phyloP scores from a whole-genome alignment of 768 basidiomycete species.

The Leccinum broughii region DNA sequence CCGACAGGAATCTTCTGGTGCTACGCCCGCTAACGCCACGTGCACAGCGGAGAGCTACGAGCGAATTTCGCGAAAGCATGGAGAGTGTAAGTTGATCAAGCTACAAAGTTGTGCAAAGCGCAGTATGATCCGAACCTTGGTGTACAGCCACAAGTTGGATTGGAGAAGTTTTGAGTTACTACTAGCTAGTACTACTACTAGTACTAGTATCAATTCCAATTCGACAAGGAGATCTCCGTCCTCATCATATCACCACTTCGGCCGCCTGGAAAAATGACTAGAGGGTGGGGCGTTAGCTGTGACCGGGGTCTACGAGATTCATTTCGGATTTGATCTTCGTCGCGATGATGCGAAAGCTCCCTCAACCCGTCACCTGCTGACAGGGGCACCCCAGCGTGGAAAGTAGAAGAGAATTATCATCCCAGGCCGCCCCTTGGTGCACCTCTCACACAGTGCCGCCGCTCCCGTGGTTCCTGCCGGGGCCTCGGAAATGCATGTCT shows the following conservation, averaged over 20 bases:
- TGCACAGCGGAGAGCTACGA: slow-evolving; percentile 12
- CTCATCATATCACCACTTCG: neutral
- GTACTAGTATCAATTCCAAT: neutral
- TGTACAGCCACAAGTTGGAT: slow-evolving; percentile 24
- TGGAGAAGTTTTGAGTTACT: slow-evolving; percentile 1
- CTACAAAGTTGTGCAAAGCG: neutral
- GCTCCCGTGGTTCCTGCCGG: slow-evolving; percentile 10
- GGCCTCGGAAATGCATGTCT: slow-evolving; percentile 24
- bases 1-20: slow-evolving; percentile 48
- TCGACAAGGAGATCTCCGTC: neutral
- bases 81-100: neutral
- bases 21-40: slow-evolving; percentile 21
- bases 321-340: slow-evolving; percentile 28
- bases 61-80: slow-evolving; percentile 28
- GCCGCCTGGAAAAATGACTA: neutral
- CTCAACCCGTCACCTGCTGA: slow-evolving; percentile 17
- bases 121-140: slow-evolving; percentile 10
- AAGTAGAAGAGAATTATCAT: slow-evolving; percentile 14
- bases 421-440: slow-evolving; percentile 19
- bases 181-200: too few species aligned
- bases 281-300: slow-evolving; percentile 7
- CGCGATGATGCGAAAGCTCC: slow-evolving; percentile 24
- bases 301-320: slow-evolving; percentile 17
- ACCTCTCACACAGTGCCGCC: slow-evolving; percentile 14
- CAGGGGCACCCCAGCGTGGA: slow-evolving; percentile 35